A percentile compares a stretch with the other conserved stretches of the same genome.
Evolutionary conservation across 495 filamentous ascomycete species (phyloP).

Genomic region (Penicillium riverlandense): DNA sequence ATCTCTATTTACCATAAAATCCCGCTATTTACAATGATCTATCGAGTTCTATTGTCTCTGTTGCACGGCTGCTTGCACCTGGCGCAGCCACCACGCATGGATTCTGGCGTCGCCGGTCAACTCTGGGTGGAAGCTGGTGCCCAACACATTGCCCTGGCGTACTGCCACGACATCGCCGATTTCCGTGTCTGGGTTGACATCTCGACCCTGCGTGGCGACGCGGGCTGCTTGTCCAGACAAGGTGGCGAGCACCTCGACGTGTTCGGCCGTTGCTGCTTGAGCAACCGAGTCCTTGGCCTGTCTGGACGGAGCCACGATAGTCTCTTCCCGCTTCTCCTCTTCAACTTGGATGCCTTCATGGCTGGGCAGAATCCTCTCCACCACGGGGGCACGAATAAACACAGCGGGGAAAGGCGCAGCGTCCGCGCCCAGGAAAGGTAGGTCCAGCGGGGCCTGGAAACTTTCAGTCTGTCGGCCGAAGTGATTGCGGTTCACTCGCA

Average conservation of each 20-base stretch:
- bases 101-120: slow-evolving; percentile 84
- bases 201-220: slow-evolving; percentile 29
- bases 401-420: slow-evolving; percentile 66
- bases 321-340: slow-evolving; percentile 48
- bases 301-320: slow-evolving; percentile 59
- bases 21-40: slow-evolving; percentile 17
- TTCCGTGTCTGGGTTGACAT: slow-evolving; percentile 36
- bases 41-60: slow-evolving; percentile 4
- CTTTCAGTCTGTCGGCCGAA: slow-evolving; percentile 93
- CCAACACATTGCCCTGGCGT: slow-evolving; percentile 87
- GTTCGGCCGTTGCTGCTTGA: slow-evolving; percentile 32
- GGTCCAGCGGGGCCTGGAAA: slow-evolving; percentile 69
- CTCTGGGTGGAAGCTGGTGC: slow-evolving; percentile 95
- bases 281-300: slow-evolving; percentile 34
- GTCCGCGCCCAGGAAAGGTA: slow-evolving; percentile 59
- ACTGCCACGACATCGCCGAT: slow-evolving; percentile 86
- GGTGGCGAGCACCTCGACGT: slow-evolving; percentile 44
- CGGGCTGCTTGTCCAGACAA: slow-evolving; percentile 40
- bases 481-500: slow-evolving; percentile 89
- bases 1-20: slow-evolving; percentile 17
- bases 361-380: slow-evolving; percentile 69
- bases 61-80: slow-evolving; percentile 47
- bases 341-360: slow-evolving; percentile 42
- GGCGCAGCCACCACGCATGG: slow-evolving; percentile 86
- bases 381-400: slow-evolving; percentile 91